These are phyloP conservation scores for Pugionium cornutum DNA, from an alignment of 345 rosid genomes.

Conservation along the genomic window DNA sequence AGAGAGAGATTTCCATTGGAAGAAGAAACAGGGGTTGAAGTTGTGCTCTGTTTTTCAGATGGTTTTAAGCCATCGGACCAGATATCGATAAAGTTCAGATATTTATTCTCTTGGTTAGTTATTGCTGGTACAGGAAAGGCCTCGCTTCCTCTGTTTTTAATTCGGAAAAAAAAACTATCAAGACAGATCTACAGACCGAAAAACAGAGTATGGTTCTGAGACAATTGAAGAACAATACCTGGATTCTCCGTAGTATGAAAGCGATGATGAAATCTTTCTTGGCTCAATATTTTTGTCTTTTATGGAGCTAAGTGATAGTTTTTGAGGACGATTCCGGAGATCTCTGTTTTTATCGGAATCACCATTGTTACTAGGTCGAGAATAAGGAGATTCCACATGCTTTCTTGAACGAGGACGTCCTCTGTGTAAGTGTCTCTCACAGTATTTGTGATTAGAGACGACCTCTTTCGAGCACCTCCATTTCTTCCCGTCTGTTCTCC, in stretches of 20 bases:
- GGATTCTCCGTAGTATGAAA: slow-evolving; percentile 9
- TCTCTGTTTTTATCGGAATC: slow-evolving; percentile 30
- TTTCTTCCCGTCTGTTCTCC: slow-evolving; percentile 86
- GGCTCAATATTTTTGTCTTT: slow-evolving; percentile 10
- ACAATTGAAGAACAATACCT: slow-evolving; percentile 19
- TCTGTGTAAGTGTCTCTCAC: slow-evolving; percentile 83
- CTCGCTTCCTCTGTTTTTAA: slow-evolving; percentile 33
- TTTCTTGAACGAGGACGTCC: slow-evolving; percentile 99
- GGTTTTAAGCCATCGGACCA: slow-evolving; percentile 53
- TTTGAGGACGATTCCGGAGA: slow-evolving; percentile 12
- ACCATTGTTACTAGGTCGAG: slow-evolving; percentile 34
- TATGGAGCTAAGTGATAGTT: neutral
- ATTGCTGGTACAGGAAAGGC: slow-evolving; percentile 22
- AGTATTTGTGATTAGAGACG: slow-evolving; percentile 73
- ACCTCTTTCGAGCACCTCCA: slow-evolving; percentile 89
- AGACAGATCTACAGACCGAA: slow-evolving; percentile 1
- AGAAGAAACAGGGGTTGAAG: slow-evolving; percentile 42
- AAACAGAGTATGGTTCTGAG: neutral
- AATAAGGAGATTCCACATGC: slow-evolving; percentile 76
- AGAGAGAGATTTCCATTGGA: slow-evolving; percentile 44
- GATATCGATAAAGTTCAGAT: slow-evolving; percentile 53
- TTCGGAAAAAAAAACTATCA: neutral
- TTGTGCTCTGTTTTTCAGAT: slow-evolving; percentile 35
- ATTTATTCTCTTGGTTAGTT: slow-evolving; percentile 39
- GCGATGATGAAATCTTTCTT: neutral